Base-by-base conservation (phyloP, 768 basidiomycete species). In the Termitomyces heimii region DNA sequence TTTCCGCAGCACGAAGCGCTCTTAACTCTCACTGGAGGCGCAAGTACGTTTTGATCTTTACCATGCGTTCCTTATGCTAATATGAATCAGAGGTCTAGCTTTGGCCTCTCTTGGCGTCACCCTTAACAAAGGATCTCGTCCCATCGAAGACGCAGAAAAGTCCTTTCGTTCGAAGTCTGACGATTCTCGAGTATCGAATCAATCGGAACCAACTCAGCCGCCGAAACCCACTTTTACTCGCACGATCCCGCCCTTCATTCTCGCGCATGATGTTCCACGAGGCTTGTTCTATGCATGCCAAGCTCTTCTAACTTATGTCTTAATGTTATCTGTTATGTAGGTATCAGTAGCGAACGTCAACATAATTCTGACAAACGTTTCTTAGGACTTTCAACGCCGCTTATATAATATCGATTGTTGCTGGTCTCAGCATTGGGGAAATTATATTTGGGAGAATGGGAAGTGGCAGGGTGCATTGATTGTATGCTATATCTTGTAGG, bases 291-390 rank as follows among this genome's bases (percentile, higher is more conserved):
- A 85, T 60, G 81, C 81, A 9, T 56, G 84, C 20, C 89, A 92
- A 57, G 76, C 83, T 42, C 69, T 83, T 22, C 64, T 94, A 22
- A 73, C 72, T 26, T 95, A 91, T 62, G 62, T 76, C 5, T 78
- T 95, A 56, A 95, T 96, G 93, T 69, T 93, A 67, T 83, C 81
- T 9, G 78, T 90, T 64, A 92, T 93, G 90, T 92, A 70, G 71
- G 85, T 68, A 44, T 12, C 26, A 26, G 20, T n/a, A 49, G 34
- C 26, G 26, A 2, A 13, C 6, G 24, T 55, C 37, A 9, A 10
- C 53, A 39, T 37, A 56, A 44, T 60, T 45, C 60, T 37, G 18
- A 45, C 26, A 3, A 14, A 10, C 20, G 1, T 31, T 7, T n/a
- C 26, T 26, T 65, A 95, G 92, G 94, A 89, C 89, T 6, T 94